phyloP scores from a whole-genome alignment of 495 filamentous ascomycete genomes.

The Lasiosphaeriaceae sp. region DNA sequence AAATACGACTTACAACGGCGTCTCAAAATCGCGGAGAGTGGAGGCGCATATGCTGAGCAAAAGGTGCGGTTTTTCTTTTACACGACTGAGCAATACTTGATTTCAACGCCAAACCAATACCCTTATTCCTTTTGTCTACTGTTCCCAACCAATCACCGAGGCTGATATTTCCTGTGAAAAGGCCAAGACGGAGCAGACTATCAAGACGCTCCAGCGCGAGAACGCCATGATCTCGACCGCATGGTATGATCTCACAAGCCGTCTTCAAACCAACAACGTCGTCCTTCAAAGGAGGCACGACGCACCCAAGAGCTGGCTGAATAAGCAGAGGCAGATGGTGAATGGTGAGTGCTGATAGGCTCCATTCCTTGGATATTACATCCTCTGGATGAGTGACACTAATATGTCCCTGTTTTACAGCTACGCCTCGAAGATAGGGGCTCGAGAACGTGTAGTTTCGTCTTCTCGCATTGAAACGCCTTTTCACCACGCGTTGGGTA shows the following conservation, averaged over 20 bases:
- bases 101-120: background rate
- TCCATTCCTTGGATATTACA: no score
- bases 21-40: constrained; percentile 42
- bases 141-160: background rate
- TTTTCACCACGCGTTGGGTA: background rate
- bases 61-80: constrained; percentile 38
- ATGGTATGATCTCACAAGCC: constrained; percentile 84
- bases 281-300: constrained; percentile 70
- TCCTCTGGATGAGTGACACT: no score
- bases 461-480: background rate
- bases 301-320: constrained; percentile 81
- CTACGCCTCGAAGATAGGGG: constrained; percentile 47
- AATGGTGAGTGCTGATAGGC: constrained; percentile 44
- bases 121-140: background rate
- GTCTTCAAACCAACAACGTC: constrained; percentile 86
- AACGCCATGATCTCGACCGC: constrained; percentile 80
- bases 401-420: constrained; percentile 21
- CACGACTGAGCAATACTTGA: background rate
- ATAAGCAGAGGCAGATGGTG: constrained; percentile 77
- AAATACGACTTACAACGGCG: constrained; percentile 45
- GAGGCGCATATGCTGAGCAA: constrained; percentile 40
- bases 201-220: constrained; percentile 74
- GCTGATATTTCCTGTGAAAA: constrained; percentile 12
- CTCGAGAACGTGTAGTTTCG: constrained; percentile 20
- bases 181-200: constrained; percentile 57